Evolutionary conservation across 345 rosid species (phyloP), one percentile per base, ranked within the genome.

Genomic region (Boechera stricta): DNA sequence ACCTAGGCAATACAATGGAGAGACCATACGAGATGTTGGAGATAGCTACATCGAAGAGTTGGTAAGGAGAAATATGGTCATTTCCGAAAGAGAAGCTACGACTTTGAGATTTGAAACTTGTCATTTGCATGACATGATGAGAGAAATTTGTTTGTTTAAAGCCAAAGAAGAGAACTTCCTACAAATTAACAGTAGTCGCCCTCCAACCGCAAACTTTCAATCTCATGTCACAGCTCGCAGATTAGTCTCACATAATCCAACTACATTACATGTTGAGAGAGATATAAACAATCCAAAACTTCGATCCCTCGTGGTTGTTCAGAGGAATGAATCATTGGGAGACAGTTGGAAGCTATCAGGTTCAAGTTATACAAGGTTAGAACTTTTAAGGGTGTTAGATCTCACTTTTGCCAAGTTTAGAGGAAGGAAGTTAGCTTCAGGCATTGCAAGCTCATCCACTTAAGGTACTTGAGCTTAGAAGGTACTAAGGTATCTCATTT

Each of bases 381-480:
- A 65, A 47, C 48, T 75, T 18, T 13, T 36, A 18, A 66, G 82
- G 74, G 77, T 86, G 38, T 12, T 84, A 6, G 74, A 83, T 41
- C 64, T 85, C 4, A 78, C 24, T 5, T n/a, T 58, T 10, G 61
- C 66, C 9, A n/a, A 33, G 2, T 5, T 33, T 9, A 0, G 0
- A 6, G 51, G 21, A 58, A 78, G 73, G 10, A 73, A 51, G 5
- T 33, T 83, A 7, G 81, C 79, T 0, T 33, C 58, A 24, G 41
- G 33, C 3, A 45, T 84, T 32, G 82, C 5, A 65, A 73, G 0
- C 79, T 86, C 51, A 76, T 81, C 28, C 85, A 79, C 45, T 64
- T 77, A 21, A 63, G 70, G 63, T 70, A 60, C 49, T 24, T 70
- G 52, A 63, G 70, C 7, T 38, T 76, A 41, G 0, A 41, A 0